A percentile compares a stretch with the other conserved stretches of the same genome.
These are phyloP conservation scores for Trametes pubescens DNA, from an alignment of 1,284 basidiomycete species.

Conservation along the genomic window DNA sequence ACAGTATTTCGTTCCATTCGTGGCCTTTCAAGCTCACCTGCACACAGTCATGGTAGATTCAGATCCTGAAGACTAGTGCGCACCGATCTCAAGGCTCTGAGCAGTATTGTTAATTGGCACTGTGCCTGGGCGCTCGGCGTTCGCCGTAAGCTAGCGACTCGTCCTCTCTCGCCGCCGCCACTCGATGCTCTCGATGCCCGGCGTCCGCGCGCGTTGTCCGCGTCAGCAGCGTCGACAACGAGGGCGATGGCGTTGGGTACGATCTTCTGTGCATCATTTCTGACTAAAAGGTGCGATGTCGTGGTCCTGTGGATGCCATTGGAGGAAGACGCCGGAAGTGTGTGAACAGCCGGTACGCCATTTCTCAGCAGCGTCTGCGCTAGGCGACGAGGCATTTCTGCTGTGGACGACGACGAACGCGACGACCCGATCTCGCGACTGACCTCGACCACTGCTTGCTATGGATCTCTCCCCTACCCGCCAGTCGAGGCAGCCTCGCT, in stretches of 20 bases:
- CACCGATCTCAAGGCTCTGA: too few relatives aligned
- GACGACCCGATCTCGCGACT: neutral
- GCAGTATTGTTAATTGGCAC: too few relatives aligned
- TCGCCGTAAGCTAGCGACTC: too few relatives aligned
- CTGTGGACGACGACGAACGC: slow-evolving; percentile 5
- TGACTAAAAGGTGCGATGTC: neutral
- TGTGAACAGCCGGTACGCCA: slow-evolving; percentile 20
- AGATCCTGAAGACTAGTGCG: too few relatives aligned
- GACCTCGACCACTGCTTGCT: neutral
- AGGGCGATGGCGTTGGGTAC: neutral
- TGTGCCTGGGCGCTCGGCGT: too few relatives aligned
- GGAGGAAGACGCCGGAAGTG: slow-evolving; percentile 7
- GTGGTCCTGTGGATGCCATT: neutral
- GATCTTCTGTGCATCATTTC: neutral
- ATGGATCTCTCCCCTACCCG: slow-evolving; percentile 26
- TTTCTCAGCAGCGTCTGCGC: slow-evolving; percentile 3
- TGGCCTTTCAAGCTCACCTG: too few relatives aligned
- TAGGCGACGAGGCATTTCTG: slow-evolving; percentile 23
- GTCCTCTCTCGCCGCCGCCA: too few relatives aligned
- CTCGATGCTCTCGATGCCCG: too few relatives aligned
- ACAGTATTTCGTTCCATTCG: too few relatives aligned
- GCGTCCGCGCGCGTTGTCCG: neutral
- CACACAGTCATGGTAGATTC: too few relatives aligned
- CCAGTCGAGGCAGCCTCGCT: slow-evolving; percentile 29
- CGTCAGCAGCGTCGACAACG: neutral